A percentile compares a stretch with the other conserved stretches of the same genome.
phyloP scores from a whole-genome alignment of 768 basidiomycete genomes.

The Kwoniella heveanensis region DNA sequence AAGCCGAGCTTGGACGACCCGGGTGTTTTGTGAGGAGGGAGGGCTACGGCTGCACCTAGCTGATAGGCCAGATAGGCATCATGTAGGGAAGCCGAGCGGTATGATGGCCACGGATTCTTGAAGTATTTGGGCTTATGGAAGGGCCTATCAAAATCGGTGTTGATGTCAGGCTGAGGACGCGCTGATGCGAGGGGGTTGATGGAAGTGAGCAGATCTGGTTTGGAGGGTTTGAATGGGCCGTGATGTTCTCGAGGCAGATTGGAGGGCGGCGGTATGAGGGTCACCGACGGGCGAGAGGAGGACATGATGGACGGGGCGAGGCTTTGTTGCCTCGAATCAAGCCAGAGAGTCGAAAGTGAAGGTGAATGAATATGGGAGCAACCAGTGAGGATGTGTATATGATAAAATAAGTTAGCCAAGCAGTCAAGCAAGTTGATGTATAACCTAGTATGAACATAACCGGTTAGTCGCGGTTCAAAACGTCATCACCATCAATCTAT shows the following conservation, averaged over 20 bases:
- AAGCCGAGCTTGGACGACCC: constrained; percentile 10
- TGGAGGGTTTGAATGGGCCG: constrained; percentile 20
- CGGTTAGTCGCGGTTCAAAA: too few relatives aligned
- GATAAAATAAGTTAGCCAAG: too few relatives aligned
- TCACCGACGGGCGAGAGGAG: constrained; percentile 17
- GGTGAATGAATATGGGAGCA: too few relatives aligned
- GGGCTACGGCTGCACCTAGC: constrained; percentile 48
- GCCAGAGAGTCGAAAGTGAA: too few relatives aligned
- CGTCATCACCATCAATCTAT: too few relatives aligned
- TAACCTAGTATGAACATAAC: too few relatives aligned
- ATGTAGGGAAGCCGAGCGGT: constrained; percentile 31
- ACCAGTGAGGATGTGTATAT: too few relatives aligned
- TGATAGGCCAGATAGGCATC: constrained; percentile 49
- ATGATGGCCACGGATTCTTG: constrained; percentile 54
- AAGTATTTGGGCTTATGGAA: constrained; percentile 39
- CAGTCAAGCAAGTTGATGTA: too few relatives aligned
- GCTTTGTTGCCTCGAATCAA: too few relatives aligned
- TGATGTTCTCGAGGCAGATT: constrained; percentile 30
- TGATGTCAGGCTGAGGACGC: neutral
- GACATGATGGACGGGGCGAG: constrained; percentile 3
- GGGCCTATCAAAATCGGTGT: neutral
- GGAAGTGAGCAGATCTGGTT: neutral
- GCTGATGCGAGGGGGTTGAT: neutral
- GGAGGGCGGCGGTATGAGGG: constrained; percentile 18
- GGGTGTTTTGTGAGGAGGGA: constrained; percentile 22